These are phyloP conservation scores for Trichoderma breve DNA, from an alignment of 2,329 filamentous ascomycete species.

Conservation along the genomic window DNA sequence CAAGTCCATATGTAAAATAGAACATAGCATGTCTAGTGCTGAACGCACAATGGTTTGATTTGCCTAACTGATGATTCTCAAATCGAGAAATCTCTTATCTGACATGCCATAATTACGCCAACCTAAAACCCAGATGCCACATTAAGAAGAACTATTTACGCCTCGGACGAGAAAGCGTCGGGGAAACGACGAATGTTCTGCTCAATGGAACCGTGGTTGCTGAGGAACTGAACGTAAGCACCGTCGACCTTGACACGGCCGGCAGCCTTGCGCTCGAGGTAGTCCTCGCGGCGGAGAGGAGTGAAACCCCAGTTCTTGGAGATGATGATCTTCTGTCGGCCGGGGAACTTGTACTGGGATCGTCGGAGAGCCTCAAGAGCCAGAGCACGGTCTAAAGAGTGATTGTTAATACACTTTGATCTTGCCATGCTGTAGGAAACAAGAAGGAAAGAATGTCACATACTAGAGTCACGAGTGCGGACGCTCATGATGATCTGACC, in stretches of 20 bases:
- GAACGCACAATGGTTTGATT: conserved; percentile 35
- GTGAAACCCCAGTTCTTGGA: conserved; percentile 99
- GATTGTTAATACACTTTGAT: conserved; percentile 26
- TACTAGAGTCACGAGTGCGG: conserved; percentile 91
- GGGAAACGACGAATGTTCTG: conserved; percentile 95
- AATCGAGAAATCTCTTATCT: conserved; percentile 36
- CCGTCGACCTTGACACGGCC: conserved; percentile 95
- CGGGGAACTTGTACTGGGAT: conserved; percentile 99
- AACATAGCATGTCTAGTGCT: conserved; percentile 18
- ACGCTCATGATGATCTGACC: conserved; percentile 98
- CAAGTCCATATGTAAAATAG: neutral
- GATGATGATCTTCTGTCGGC: conserved; percentile 99
- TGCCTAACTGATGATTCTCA: conserved; percentile 35
- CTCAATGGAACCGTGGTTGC: conserved; percentile 83
- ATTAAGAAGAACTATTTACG: conserved; percentile 42
- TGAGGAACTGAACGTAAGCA: conserved; percentile 99
- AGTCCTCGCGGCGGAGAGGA: conserved; percentile 94
- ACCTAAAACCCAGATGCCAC: conserved; percentile 41
- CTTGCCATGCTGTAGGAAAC: neutral
- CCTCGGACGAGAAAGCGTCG: conserved; percentile 71
- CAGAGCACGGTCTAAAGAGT: conserved; percentile 68
- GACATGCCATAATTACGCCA: conserved; percentile 48
- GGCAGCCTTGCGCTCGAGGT: conserved; percentile 89
- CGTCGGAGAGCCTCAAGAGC: conserved; percentile 98
- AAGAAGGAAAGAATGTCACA: conserved; percentile 35